Base-by-base conservation (phyloP, 1,284 basidiomycete genomes). In the Ceratobasidium theobromae region DNA sequence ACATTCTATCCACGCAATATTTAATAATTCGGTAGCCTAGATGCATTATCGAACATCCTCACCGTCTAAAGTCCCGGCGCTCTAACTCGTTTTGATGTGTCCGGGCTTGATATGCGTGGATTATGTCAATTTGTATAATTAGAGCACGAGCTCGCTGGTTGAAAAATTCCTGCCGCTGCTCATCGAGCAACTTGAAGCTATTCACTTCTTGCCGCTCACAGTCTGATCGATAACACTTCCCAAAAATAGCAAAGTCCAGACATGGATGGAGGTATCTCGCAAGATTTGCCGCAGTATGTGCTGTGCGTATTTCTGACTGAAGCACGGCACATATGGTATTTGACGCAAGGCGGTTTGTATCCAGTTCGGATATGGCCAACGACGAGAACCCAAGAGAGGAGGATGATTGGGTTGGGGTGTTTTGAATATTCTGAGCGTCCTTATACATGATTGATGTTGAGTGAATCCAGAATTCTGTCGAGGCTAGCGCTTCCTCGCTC, bases 161-260 rank as follows among this genome's bases (percentile, higher is more conserved):
- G 30, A 46, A 65, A 9, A n/a, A 27, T 25, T 11, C 1, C 33
- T 65, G 60, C 14, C 60, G 38, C 18, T 45, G 12, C 4, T 43
- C 27, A 2, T 33, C 27, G n/a, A 51, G n/a, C 25, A 45, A 6
- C 4, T 21, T 21, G 5, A 14, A 32, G 23, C 52, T 65, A 12
- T 48, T 43, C 12, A 53, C 27, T n/a, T 65, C 51, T 5, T 53
- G 40, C 25, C 51, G 27, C 2, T 43, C 51, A 28, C 62, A 65
- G 30, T 46, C 18, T 16, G 51, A 18, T 18, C 41, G 52, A 8
- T 45, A 41, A 18, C 62, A 65, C 9, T 28, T 65, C n/a, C 62
- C 62, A n/a, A 65, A 65, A 1, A 65, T 35, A 5, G 62, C 62
- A 48, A 35, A 65, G 16, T 65, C 52, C 9, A 54, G 33, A n/a